These are phyloP conservation scores for Saccharomyces hybrid DNA, from an alignment of 1,139 yeast species.

Conservation along the genomic window DNA sequence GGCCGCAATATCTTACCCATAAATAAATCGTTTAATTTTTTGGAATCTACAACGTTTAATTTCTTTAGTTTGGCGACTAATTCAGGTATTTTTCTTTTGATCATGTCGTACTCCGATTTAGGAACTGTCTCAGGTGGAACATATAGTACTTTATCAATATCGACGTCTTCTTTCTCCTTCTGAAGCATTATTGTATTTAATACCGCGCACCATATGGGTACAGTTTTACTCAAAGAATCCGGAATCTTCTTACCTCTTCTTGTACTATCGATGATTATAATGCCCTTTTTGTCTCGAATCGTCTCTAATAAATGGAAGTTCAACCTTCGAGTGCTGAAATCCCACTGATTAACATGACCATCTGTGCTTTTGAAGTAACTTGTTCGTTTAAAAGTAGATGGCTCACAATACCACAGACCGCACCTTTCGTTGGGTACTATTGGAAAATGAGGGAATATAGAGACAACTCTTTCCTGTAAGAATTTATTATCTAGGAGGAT, in stretches of 20 bases:
- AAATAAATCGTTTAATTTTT: conserved; percentile 30
- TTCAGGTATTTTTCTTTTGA: conserved; percentile 41
- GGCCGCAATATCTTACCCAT: conserved; percentile 52
- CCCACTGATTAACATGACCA: conserved; percentile 80
- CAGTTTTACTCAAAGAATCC: conserved; percentile 76
- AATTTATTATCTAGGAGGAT: conserved; percentile 53
- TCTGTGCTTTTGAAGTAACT: conserved; percentile 86
- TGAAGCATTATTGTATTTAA: conserved; percentile 45
- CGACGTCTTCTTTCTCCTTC: conserved; percentile 2
- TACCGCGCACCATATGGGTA: conserved; percentile 90
- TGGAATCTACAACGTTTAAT: conserved; percentile 35
- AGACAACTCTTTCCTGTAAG: conserved; percentile 32
- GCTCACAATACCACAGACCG: conserved; percentile 79
- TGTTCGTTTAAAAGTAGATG: conserved; percentile 36
- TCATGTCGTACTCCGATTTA: conserved; percentile 49
- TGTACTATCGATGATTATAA: conserved; percentile 71
- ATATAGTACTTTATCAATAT: conserved; percentile 32
- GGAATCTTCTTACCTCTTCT: conserved; percentile 79
- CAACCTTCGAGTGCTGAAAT: conserved; percentile 61
- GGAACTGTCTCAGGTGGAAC: conserved; percentile 54
- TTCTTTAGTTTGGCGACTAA: conserved; percentile 43
- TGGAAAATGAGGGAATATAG: conserved; percentile 35
- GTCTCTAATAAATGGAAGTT: conserved; percentile 61
- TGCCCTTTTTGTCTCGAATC: conserved; percentile 39
- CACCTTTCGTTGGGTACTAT: conserved; percentile 74